These are phyloP conservation scores for Emmonsiellopsis sp. DNA, from an alignment of 2,329 filamentous ascomycete genomes.

Conservation along the genomic window DNA sequence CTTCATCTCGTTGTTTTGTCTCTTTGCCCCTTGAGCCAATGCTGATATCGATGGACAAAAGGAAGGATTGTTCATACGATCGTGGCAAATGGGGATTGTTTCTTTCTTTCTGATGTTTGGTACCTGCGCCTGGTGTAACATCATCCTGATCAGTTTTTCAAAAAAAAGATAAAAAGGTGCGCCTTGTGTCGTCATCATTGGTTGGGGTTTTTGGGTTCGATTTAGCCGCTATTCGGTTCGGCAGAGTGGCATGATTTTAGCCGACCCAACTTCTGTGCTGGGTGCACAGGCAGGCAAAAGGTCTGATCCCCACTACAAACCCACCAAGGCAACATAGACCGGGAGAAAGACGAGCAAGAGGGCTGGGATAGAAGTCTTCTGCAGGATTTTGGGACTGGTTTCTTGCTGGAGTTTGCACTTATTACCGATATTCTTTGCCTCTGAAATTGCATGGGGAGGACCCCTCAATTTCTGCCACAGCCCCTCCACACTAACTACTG, in stretches of 20 bases:
- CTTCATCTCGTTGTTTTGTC: no score
- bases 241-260: not conserved
- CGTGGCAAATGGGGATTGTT: no score
- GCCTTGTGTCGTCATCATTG: not conserved
- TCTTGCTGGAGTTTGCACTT: not conserved
- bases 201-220: not conserved
- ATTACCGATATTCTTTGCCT: not conserved
- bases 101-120: no score
- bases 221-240: not conserved
- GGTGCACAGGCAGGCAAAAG: not conserved
- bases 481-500: no score
- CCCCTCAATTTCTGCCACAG: no score
- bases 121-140: no score
- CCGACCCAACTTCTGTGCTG: not conserved
- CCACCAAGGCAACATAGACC: not conserved
- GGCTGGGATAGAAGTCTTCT: not conserved
- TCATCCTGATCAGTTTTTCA: not conserved
- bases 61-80: no score
- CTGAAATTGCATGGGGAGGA: no score
- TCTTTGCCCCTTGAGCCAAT: no score
- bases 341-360: not conserved
- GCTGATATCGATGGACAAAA: no score
- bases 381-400: not conserved
- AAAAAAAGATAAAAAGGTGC: no score
- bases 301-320: not conserved